These are phyloP conservation scores for Pseudogymnoascus sp. DNA, from an alignment of 2,329 filamentous ascomycete genomes.

Conservation along the genomic window DNA sequence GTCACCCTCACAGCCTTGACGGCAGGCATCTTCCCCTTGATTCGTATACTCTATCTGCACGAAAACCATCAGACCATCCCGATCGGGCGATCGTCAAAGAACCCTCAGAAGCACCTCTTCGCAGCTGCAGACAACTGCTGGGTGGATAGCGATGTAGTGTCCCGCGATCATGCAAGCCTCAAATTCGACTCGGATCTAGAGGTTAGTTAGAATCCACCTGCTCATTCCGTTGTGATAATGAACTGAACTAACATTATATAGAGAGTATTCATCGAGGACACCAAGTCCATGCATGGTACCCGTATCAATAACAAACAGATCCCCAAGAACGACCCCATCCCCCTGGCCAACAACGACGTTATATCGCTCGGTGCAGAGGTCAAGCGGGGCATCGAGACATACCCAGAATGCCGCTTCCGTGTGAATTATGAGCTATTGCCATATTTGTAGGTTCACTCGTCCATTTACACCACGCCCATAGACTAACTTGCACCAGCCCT, in stretches of 20 bases:
- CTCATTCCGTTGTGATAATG: neutral
- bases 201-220: conserved; percentile 29
- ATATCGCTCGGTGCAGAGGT: conserved; percentile 42
- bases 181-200: conserved; percentile 34
- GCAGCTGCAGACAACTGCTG: conserved; percentile 48
- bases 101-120: conserved; percentile 34
- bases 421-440: conserved; percentile 20
- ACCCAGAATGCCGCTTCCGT: conserved; percentile 25
- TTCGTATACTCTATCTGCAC: conserved; percentile 7
- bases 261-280: conserved; percentile 43
- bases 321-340: conserved; percentile 19
- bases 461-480: neutral
- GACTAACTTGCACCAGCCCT: neutral
- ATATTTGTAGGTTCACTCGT: conserved; percentile 20
- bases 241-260: conserved; percentile 22
- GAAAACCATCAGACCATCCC: conserved; percentile 15
- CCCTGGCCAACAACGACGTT: conserved; percentile 29
- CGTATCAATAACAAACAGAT: conserved; percentile 41
- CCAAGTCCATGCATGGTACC: conserved; percentile 54
- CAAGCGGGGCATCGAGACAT: conserved; percentile 35
- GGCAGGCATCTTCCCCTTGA: conserved; percentile 3
- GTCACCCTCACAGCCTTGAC: conserved; percentile 8
- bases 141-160: conserved; percentile 66
- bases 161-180: conserved; percentile 55
- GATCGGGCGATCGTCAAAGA: conserved; percentile 40